Percentiles rank a stretch among this genome's conserved stretches.
Conservation (phyloP, 106 monocot species). For the Narthecium ossifragum region DNA sequence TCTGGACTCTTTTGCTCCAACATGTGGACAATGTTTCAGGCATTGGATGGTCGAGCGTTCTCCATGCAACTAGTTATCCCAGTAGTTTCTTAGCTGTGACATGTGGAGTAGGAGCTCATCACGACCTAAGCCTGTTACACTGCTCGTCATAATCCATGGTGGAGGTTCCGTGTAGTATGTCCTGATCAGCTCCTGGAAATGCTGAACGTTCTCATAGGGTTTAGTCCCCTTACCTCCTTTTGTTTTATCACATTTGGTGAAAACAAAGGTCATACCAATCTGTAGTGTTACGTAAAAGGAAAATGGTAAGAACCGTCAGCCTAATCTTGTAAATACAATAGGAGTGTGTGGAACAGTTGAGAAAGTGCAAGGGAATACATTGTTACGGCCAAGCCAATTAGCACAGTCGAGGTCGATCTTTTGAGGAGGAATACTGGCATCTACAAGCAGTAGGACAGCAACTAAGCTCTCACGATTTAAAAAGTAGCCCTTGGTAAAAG, state of each 20-base stretch:
- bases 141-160: slow-evolving; percentile 98
- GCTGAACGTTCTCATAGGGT: slow-evolving; percentile 64
- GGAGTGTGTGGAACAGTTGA: background rate
- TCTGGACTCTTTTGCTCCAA: background rate
- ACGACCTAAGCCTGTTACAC: slow-evolving; percentile 79
- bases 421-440: slow-evolving; percentile 83
- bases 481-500: slow-evolving; percentile 95
- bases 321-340: background rate
- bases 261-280: slow-evolving; percentile 90
- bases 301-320: background rate
- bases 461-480: slow-evolving; percentile 81
- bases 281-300: slow-evolving; percentile 18
- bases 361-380: slow-evolving; percentile 34
- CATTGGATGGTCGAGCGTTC: no score
- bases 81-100: slow-evolving; percentile 97
- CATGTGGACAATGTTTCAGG: no score
- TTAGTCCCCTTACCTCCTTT: slow-evolving; percentile 72
- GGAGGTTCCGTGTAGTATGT: slow-evolving; percentile 61
- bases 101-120: slow-evolving; percentile 93
- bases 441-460: slow-evolving; percentile 72
- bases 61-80: slow-evolving; percentile 90
- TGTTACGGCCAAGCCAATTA: slow-evolving; percentile 94
- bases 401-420: slow-evolving; percentile 96
- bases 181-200: slow-evolving; percentile 72
- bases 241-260: slow-evolving; percentile 96